Evolutionary conservation across 116 monocot species (phyloP).

Genomic region (Iris pallida): DNA sequence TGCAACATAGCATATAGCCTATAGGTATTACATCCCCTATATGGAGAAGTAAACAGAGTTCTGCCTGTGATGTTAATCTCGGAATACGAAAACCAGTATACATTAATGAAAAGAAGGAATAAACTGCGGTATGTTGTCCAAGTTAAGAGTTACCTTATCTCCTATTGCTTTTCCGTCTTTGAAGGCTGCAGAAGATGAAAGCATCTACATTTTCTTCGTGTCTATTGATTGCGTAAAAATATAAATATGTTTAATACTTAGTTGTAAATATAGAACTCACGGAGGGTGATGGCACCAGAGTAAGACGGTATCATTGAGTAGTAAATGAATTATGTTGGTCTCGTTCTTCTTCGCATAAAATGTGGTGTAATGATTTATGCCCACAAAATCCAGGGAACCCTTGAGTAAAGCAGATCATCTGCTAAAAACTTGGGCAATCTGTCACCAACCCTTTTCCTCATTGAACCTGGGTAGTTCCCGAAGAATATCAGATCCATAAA

Average conservation of each 20-base stretch:
- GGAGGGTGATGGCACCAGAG: conserved; percentile 66
- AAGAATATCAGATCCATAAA: conserved; percentile 94
- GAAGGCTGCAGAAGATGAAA: conserved; percentile 64
- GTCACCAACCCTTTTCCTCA: conserved; percentile 66
- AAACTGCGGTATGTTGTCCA: too few species aligned
- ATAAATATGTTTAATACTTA: too few species aligned
- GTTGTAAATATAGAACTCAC: conserved; percentile 38
- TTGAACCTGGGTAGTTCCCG: conserved; percentile 82
- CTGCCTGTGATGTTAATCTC: too few species aligned
- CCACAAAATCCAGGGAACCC: conserved; percentile 95
- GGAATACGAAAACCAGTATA: too few species aligned
- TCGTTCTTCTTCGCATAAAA: conserved; percentile 70
- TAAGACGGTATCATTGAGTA: conserved; percentile 67
- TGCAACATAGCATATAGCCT: too few species aligned
- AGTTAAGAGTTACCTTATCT: conserved; percentile 57
- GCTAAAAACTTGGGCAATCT: conserved; percentile 67
- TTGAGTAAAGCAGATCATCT: conserved; percentile 62
- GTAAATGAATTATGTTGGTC: conserved; percentile 39
- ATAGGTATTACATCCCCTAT: too few species aligned
- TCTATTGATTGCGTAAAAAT: too few species aligned
- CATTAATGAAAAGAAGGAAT: too few species aligned
- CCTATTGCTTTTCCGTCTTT: conserved; percentile 61
- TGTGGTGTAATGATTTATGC: conserved; percentile 95
- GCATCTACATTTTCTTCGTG: background rate
- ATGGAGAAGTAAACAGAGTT: too few species aligned